These are phyloP conservation scores for Lactuca sativa DNA, from an alignment of 129 eudicot genomes.

Conservation along the genomic window DNA sequence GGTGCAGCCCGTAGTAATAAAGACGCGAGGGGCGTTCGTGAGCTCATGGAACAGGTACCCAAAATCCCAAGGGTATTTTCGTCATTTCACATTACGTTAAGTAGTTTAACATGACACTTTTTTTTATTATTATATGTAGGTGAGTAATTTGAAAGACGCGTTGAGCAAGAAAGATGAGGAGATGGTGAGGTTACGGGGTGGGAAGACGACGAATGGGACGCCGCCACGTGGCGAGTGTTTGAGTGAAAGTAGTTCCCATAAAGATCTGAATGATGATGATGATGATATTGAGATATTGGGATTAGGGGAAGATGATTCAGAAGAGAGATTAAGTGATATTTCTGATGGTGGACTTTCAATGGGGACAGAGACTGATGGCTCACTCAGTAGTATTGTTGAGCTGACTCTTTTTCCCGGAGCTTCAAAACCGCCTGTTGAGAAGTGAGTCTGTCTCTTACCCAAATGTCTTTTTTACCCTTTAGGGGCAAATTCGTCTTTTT, in stretches of 20 bases:
- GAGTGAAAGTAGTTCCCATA: background rate
- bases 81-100: background rate
- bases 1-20: constrained; percentile 85
- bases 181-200: constrained; percentile 38
- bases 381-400: constrained; percentile 67
- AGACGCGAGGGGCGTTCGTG: constrained; percentile 82
- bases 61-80: background rate
- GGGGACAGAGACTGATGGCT: constrained; percentile 91
- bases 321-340: constrained; percentile 82
- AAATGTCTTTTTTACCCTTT: background rate
- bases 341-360: constrained; percentile 90
- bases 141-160: constrained; percentile 55
- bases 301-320: constrained; percentile 74
- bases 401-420: constrained; percentile 74
- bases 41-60: constrained; percentile 82
- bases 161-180: constrained; percentile 70
- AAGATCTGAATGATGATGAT: constrained; percentile 8
- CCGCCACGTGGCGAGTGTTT: background rate
- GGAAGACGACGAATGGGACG: constrained; percentile 41
- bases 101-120: too few species aligned
- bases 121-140: constrained; percentile 28
- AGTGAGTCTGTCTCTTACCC: constrained; percentile 37
- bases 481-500: background rate
- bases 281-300: constrained; percentile 74
- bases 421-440: constrained; percentile 49